These are phyloP conservation scores for Trichopus zeylanicus DNA, from an alignment of 116 monocot genomes.

Conservation along the genomic window DNA sequence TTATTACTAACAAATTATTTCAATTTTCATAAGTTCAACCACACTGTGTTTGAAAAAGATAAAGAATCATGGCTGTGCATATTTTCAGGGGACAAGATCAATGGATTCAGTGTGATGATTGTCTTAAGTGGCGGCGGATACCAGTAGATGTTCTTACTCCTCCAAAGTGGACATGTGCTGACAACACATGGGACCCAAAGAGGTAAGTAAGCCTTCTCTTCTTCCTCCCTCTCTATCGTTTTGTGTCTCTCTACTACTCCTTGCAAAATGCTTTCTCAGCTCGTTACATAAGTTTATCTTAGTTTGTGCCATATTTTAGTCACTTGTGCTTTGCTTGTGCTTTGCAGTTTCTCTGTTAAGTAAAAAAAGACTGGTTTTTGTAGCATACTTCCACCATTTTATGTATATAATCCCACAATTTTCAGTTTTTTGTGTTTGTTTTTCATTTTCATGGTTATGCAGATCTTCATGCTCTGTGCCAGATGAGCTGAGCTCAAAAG, in stretches of 20 bases:
- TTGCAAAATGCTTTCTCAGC: too few species aligned
- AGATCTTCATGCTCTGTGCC: conserved; percentile 74
- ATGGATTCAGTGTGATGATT: conserved; percentile 89
- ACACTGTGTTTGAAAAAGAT: background rate
- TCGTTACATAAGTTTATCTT: too few species aligned
- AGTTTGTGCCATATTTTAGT: too few species aligned
- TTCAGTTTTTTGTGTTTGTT: background rate
- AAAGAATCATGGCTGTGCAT: background rate
- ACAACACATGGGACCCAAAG: conserved; percentile 63
- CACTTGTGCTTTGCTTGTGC: too few species aligned
- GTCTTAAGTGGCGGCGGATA: conserved; percentile 75
- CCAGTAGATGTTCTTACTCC: conserved; percentile 67
- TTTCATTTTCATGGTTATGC: conserved; percentile 3
- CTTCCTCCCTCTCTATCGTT: too few species aligned
- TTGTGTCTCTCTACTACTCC: too few species aligned
- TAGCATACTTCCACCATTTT: too few species aligned
- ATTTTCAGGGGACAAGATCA: conserved; percentile 63
- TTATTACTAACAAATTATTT: background rate
- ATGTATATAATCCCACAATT: background rate
- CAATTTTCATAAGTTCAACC: background rate
- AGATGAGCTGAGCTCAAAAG: conserved; percentile 58
- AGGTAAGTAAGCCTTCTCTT: conserved; percentile 27
- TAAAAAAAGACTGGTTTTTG: too few species aligned
- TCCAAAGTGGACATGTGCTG: conserved; percentile 75
- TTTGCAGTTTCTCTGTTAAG: too few species aligned